Percentiles rank a stretch among this genome's conserved stretches.
These are phyloP conservation scores for Globisporangium spiculum DNA, from an alignment of 352 stramenopile genomes.

Conservation along the genomic window DNA sequence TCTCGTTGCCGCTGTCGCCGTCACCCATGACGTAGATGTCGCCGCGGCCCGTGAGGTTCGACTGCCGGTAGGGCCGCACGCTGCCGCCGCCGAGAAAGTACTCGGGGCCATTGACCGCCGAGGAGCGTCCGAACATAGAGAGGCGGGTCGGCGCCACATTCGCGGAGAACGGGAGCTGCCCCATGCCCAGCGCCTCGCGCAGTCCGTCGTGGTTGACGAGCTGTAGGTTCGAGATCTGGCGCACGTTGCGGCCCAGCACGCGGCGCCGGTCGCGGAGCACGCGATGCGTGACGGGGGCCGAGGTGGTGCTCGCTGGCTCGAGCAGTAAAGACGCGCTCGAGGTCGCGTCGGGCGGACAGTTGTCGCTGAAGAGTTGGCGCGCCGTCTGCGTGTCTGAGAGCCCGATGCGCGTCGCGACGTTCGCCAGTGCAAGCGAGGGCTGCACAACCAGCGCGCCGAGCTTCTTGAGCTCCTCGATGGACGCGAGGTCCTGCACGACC, in stretches of 20 bases:
- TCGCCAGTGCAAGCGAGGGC: background rate
- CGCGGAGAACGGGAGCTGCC: background rate
- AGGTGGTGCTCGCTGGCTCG: background rate
- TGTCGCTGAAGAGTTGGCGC: background rate
- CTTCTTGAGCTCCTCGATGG: background rate
- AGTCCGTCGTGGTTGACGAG: constrained; percentile 1
- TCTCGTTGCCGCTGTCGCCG: background rate
- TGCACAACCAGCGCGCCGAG: background rate
- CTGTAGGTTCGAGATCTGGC: background rate
- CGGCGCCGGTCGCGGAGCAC: constrained; percentile 5
- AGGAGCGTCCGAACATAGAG: constrained; percentile 9
- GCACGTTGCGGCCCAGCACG: constrained; percentile 2
- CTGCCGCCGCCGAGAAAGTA: constrained; percentile 5
- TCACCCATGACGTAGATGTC: constrained; percentile 11
- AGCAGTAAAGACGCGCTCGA: background rate
- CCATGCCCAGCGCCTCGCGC: constrained; percentile 7
- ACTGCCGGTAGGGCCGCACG: constrained; percentile 3
- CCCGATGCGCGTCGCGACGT: background rate
- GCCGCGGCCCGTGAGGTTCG: constrained; percentile 2
- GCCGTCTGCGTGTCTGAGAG: background rate
- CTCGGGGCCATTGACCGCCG: constrained; percentile 4
- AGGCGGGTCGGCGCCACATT: constrained; percentile 8
- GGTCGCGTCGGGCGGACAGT: background rate
- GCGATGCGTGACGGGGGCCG: background rate
- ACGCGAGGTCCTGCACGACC: background rate